Evolutionary conservation across 2,329 filamentous ascomycete species (phyloP), one percentile per base, ranked within the genome.

Genomic region (Paramyrothecium sp.): DNA sequence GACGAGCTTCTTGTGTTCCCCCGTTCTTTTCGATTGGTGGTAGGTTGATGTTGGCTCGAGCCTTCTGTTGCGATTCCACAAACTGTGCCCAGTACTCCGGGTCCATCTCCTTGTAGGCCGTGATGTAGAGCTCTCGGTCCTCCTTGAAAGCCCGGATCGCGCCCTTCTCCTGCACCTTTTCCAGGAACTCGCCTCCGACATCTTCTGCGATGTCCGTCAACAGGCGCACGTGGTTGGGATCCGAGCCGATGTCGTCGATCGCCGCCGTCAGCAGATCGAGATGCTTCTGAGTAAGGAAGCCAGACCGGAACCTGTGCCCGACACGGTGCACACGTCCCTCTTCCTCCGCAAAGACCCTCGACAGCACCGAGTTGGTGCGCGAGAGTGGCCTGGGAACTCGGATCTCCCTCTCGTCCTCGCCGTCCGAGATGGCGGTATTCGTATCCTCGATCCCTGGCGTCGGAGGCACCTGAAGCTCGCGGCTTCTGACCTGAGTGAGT

Each of bases 31-130:
- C 63, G 54, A 58, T 58, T 33, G 62, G 55, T 7, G 69, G 63
- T 48, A 73, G 67, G 23, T 65, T 74, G 20, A 82, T 77, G 63
- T 86, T 86, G 12, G 79, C 81, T 56, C 78, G 74, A 7, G 83
- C 81, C 71, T 85, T 85, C 65, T 83, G 75, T 72, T 87, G 85
- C 41, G 81, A 77, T 71, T 89, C 84, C 22, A 82, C 79, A 66
- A 92, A 85, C 8, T 75, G 73, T 53, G 82, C 81, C 82, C 90
- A 85, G 69, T 89, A 81, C 60, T 86, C 83, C 0, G 87, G 85
- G 61, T 92, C 90, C 26, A 82, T 80, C 5, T 83, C 84, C 19
- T 84, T 78, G 61, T 88, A 67, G 53, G 71, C 66, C 58, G 75
- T 73, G 46, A 81, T 69, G 20, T 87, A 75, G 54, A 81, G 68